Conservation (phyloP, 345 rosid species). For the Cardamine chenopodiifolia region DNA sequence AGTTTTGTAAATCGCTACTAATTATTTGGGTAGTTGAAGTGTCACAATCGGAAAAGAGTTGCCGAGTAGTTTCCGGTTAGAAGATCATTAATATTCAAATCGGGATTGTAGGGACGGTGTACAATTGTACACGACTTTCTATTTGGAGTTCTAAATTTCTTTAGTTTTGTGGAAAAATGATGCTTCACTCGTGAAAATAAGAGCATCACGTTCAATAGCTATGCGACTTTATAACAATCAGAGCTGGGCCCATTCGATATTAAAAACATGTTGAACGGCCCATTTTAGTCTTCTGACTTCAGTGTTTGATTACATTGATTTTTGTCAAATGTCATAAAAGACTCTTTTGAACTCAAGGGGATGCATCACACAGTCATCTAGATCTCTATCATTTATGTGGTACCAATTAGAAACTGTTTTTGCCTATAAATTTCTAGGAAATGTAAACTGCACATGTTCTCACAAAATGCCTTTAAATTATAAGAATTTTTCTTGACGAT, state of each 20-base stretch:
- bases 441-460: background rate
- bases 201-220: background rate
- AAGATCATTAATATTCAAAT: slow-evolving; percentile 33
- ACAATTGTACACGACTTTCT: background rate
- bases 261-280: background rate
- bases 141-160: background rate
- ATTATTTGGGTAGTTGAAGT: slow-evolving; percentile 23
- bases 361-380: background rate
- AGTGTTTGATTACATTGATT: background rate
- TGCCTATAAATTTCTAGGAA: background rate
- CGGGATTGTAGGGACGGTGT: slow-evolving; percentile 6
- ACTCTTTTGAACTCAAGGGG: background rate
- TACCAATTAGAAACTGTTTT: background rate
- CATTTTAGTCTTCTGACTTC: background rate
- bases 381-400: background rate
- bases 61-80: slow-evolving; percentile 43
- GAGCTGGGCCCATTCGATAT: background rate
- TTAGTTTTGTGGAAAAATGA: background rate
- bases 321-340: background rate
- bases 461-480: background rate
- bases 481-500: background rate
- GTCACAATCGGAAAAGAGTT: slow-evolving; percentile 36
- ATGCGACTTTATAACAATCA: background rate
- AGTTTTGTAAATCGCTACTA: background rate
- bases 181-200: slow-evolving; percentile 7